Conservation (phyloP, 148 eudicot genomes). For the Rhododendron mucronatum region DNA sequence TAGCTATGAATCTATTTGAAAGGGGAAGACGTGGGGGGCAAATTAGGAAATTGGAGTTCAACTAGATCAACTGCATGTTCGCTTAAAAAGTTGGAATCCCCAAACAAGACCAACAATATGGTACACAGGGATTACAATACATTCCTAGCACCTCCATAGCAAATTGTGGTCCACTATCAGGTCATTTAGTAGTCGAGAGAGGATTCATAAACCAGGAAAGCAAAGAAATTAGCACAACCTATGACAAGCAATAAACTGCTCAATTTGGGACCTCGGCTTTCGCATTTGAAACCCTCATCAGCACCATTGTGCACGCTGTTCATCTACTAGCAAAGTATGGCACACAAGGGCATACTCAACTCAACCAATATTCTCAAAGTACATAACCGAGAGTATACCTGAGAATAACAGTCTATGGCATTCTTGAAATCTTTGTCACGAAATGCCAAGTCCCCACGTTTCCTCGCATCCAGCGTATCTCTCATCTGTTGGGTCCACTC, state of each 20-base stretch:
- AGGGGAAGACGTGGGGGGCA: neutral
- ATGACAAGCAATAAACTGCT: neutral
- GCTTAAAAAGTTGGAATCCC: neutral
- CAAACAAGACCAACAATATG: neutral
- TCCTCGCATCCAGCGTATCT: slow-evolving; percentile 95
- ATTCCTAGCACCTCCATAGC: neutral
- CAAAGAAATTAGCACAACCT: neutral
- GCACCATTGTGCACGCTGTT: neutral
- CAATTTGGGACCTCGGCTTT: neutral
- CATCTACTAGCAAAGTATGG: neutral
- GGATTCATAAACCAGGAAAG: neutral
- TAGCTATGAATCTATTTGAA: neutral
- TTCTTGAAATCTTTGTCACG: slow-evolving; percentile 88
- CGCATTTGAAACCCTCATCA: neutral
- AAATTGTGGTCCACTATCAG: neutral
- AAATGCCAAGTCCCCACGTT: slow-evolving; percentile 89
- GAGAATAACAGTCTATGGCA: slow-evolving; percentile 95
- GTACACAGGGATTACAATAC: neutral
- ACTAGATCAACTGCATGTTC: neutral
- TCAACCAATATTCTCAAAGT: neutral
- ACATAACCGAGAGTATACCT: slow-evolving; percentile 38
- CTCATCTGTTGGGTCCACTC: slow-evolving; percentile 99
- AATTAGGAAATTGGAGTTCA: too few species aligned
- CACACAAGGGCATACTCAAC: neutral
- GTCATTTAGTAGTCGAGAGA: neutral